These are phyloP conservation scores for Coemansia asiatica DNA, from an alignment of 192 early-diverging fungal species.

Conservation along the genomic window DNA sequence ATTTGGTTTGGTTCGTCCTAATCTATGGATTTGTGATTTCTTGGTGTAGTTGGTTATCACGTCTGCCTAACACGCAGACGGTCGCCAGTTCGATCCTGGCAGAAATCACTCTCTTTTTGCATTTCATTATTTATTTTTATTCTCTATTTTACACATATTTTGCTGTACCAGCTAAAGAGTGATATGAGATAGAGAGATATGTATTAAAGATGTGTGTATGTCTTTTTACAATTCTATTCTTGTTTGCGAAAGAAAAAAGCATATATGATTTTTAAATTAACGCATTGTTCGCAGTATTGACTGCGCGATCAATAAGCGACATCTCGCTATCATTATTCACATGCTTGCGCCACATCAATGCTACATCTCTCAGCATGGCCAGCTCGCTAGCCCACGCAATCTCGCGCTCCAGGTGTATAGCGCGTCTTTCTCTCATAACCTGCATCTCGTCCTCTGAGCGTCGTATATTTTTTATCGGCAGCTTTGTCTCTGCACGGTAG, in stretches of 20 bases:
- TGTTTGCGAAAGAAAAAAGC: background rate
- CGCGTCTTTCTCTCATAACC: slow-evolving; percentile 38
- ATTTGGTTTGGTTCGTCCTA: too few relatives aligned
- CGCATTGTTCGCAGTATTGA: background rate
- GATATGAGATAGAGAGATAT: too few relatives aligned
- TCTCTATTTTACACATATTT: slow-evolving; percentile 1
- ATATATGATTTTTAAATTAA: background rate
- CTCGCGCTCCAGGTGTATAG: slow-evolving; percentile 38
- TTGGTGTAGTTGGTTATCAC: slow-evolving; percentile 12
- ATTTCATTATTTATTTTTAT: slow-evolving; percentile 4
- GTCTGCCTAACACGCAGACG: slow-evolving; percentile 49
- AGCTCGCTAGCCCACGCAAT: slow-evolving; percentile 34
- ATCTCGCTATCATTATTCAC: background rate
- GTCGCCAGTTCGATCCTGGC: slow-evolving; percentile 57
- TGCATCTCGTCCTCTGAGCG: slow-evolving; percentile 23
- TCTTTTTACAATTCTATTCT: background rate
- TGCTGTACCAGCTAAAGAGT: too few relatives aligned
- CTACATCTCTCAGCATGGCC: slow-evolving; percentile 16
- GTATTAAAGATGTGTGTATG: background rate
- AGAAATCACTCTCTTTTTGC: slow-evolving; percentile 35
- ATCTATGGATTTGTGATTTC: slow-evolving; percentile 17
- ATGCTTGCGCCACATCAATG: slow-evolving; percentile 13
- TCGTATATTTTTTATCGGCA: background rate
- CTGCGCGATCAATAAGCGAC: background rate
- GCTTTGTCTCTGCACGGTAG: slow-evolving; percentile 2